Evolutionary conservation across 768 basidiomycete genomes (phyloP), one percentile per base, ranked within the genome.

Genomic region (Termitomyces sp.): DNA sequence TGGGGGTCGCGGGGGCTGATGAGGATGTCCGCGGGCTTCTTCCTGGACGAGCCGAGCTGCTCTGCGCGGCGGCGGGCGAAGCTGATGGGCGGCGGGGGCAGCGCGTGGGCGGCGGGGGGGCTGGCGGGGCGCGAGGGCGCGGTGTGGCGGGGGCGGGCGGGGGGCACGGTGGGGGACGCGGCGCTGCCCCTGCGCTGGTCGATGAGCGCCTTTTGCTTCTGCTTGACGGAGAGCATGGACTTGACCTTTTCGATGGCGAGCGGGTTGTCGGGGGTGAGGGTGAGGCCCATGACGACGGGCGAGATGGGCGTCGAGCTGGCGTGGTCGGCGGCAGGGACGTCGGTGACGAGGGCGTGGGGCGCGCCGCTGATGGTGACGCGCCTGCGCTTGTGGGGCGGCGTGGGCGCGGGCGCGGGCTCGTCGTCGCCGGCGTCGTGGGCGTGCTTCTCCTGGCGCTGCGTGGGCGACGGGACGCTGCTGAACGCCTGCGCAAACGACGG

Each of bases 401-500:
- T n/a, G n/a, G n/a, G n/a, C n/a, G n/a, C n/a, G 57, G 65, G 0
- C 78, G 74, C 30, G 78, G 67, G 14, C 76, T 40, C 40, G 18
- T 40, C 40, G 18, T 16, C 2, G 16, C n/a, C n/a, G n/a, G n/a
- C n/a, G n/a, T n/a, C n/a, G n/a, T n/a, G n/a, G n/a, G n/a, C n/a
- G n/a, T n/a, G n/a, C n/a, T n/a, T n/a, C n/a, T 18, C 5, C 38
- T 38, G 38, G 5, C 16, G 1, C 6, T 40, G 40, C 40, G 18
- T 38, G 14, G 40, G 40, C 18, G 7, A 18, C 3, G 40, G 40
- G n/a, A 40, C n/a, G 52, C 64, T 74, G 68, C 79, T 82, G 73
- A 92, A 92, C 0, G 90, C 82, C 73, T 88, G 85, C 2, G 86
- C 84, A 70, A 92, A 92, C 44, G 90, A 87, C 41, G 90, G 90